Evolutionary conservation across 78 protist genomes (phyloP).

Genomic region (Salpingoeca rosetta): DNA sequence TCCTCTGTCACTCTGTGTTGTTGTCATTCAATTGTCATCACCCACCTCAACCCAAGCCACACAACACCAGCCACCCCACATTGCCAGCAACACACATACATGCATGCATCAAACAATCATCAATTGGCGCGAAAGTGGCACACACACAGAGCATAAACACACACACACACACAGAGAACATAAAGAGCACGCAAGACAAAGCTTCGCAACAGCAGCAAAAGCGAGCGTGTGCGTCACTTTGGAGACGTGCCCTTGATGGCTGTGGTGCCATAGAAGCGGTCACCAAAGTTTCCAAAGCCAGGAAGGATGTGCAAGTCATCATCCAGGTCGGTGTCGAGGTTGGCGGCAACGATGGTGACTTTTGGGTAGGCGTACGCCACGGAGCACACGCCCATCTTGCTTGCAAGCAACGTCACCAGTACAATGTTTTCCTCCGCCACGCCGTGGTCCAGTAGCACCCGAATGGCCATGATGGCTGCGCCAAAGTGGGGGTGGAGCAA

Average conservation of each 20-base stretch:
- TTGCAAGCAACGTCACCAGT: background rate
- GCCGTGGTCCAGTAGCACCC: conserved; percentile 32
- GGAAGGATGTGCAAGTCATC: conserved; percentile 14
- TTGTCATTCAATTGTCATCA: too few relatives aligned
- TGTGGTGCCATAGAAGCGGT: conserved; percentile 14
- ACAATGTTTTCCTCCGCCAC: conserved; percentile 18
- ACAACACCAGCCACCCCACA: background rate
- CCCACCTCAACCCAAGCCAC: background rate
- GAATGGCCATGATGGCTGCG: conserved; percentile 27
- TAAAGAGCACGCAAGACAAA: background rate
- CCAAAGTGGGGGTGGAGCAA: too few relatives aligned
- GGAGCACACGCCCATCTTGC: conserved; percentile 10
- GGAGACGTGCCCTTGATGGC: too few relatives aligned
- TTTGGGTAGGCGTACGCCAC: conserved; percentile 24
- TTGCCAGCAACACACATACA: background rate
- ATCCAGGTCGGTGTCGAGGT: background rate
- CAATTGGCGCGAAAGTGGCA: too few relatives aligned
- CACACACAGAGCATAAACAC: too few relatives aligned
- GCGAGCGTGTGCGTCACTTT: too few relatives aligned
- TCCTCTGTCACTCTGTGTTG: too few relatives aligned
- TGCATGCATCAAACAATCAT: too few relatives aligned
- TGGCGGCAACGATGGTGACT: conserved; percentile 5
- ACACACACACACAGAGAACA: too few relatives aligned
- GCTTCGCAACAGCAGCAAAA: too few relatives aligned
- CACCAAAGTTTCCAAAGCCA: conserved; percentile 25